Evolutionary conservation across 106 monocot species (phyloP).

Genomic region (Platanthera zijinensis): DNA sequence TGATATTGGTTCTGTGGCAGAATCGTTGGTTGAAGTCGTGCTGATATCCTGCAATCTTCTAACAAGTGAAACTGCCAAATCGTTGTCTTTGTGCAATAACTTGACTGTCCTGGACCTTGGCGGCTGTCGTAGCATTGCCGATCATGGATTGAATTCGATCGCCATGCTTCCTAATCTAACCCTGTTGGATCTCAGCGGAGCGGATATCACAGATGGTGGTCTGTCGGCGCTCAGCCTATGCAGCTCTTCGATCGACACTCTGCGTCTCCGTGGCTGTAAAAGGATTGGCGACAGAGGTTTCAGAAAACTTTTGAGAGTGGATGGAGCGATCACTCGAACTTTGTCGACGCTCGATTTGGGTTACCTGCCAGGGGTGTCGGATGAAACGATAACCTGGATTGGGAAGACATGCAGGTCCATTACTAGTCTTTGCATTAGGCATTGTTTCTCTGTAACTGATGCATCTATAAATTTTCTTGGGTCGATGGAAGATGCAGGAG

Average conservation of each 20-base stretch:
- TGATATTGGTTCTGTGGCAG: slow-evolving; percentile 26
- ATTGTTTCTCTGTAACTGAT: slow-evolving; percentile 56
- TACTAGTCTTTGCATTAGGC: slow-evolving; percentile 46
- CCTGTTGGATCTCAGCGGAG: slow-evolving; percentile 51
- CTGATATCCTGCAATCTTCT: slow-evolving; percentile 65
- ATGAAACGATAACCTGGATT: slow-evolving; percentile 38
- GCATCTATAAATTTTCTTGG: slow-evolving; percentile 44
- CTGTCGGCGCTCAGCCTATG: slow-evolving; percentile 45
- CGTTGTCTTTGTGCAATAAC: slow-evolving; percentile 41
- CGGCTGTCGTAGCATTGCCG: slow-evolving; percentile 70
- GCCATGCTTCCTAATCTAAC: slow-evolving; percentile 58
- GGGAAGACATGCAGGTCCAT: slow-evolving; percentile 41
- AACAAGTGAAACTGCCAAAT: slow-evolving; percentile 45
- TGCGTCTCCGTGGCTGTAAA: slow-evolving; percentile 64
- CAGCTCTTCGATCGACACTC: slow-evolving; percentile 40
- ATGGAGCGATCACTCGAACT: slow-evolving; percentile 34
- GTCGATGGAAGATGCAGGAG: slow-evolving; percentile 16
- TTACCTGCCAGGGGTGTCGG: slow-evolving; percentile 52
- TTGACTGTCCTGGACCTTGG: slow-evolving; percentile 63
- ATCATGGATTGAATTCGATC: slow-evolving; percentile 50
- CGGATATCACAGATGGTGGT: slow-evolving; percentile 60
- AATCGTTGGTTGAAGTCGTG: slow-evolving; percentile 48
- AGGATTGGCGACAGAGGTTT: slow-evolving; percentile 61
- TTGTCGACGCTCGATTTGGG: slow-evolving; percentile 58
- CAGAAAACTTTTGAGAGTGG: slow-evolving; percentile 24